Evolutionary conservation across 2,329 filamentous ascomycete species (phyloP), one percentile per base, ranked within the genome.

Genomic region (Xylariales sp.): DNA sequence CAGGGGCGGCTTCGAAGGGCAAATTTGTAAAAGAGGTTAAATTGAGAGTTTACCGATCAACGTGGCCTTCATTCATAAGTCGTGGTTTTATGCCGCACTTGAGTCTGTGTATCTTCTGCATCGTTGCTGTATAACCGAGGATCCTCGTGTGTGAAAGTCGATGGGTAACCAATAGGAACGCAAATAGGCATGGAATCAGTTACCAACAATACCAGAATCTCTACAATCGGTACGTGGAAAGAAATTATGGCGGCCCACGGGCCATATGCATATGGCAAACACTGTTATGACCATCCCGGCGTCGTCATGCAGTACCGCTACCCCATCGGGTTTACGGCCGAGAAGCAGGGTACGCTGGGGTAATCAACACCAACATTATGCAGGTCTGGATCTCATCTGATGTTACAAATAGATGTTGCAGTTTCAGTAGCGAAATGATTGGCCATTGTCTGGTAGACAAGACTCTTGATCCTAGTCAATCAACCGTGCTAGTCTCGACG

Each of bases 11-110:
- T 53, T 52, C 34, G 23, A 23, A 23, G 23, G 36, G 36, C 23
- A 28, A 30, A 39, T 18, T 14, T 53, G 23, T 43, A 61, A 43
- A 10, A 45, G 23, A 23, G 16, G 23, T 28, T 43, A 18, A 34
- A 53, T 62, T 39, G 39, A 62, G 46, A 16, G 16, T 46, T 28
- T 28, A 32, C 36, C 6, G 12, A 18, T 45, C 23, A 45, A 53
- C 18, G 28, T 52, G 34, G 34, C 10, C 45, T 23, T 23, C 23
- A 23, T 41, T 30, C 23, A 43, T 18, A 48, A n/a, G 9, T n/a
- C 45, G 45, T 48, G 14, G 14, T 48, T 48, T n/a, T 48, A 48
- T n/a, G 46, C 7, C 7, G 18, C 9, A 18, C 46, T 23, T 49
- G 8, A 8, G 32, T 34, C 32, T 34, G 8, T 12, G 10, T 12